Conservation (phyloP, 257 asterid genomes). For the Henckelia pumila region DNA sequence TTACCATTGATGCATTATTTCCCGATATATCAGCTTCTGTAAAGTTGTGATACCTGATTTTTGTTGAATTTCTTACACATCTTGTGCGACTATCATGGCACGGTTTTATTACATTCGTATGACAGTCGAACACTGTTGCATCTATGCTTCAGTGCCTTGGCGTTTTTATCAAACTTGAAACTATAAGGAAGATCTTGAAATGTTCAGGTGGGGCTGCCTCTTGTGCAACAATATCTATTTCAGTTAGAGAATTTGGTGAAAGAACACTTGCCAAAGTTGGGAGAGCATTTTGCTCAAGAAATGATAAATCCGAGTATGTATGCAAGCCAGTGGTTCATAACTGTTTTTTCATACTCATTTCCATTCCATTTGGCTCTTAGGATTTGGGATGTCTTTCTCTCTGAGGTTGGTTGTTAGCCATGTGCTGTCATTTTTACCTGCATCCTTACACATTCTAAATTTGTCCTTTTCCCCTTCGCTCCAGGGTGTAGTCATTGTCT, state of each 20-base stretch:
- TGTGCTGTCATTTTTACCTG: slow-evolving; percentile 15
- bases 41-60: neutral
- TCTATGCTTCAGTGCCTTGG: neutral
- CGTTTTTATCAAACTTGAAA: slow-evolving; percentile 12
- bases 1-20: neutral
- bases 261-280: slow-evolving; percentile 74
- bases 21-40: neutral
- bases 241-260: slow-evolving; percentile 75
- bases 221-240: slow-evolving; percentile 91
- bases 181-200: slow-evolving; percentile 23
- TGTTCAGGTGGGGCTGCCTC: slow-evolving; percentile 94
- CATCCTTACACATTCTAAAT: slow-evolving; percentile 19
- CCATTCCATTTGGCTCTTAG: slow-evolving; percentile 97
- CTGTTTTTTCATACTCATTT: slow-evolving; percentile 91
- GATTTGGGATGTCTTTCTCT: slow-evolving; percentile 97
- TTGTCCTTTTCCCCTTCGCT: slow-evolving; percentile 15
- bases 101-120: neutral
- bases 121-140: neutral
- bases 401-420: slow-evolving; percentile 66
- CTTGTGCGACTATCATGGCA: neutral
- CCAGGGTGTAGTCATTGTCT: slow-evolving; percentile 87
- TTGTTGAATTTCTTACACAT: slow-evolving; percentile 4
- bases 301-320: slow-evolving; percentile 99
- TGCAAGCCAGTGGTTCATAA: slow-evolving; percentile 99
- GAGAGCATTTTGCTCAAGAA: slow-evolving; percentile 83